Base-by-base conservation (phyloP, 495 filamentous ascomycete genomes). In the Patellaria atrata region DNA sequence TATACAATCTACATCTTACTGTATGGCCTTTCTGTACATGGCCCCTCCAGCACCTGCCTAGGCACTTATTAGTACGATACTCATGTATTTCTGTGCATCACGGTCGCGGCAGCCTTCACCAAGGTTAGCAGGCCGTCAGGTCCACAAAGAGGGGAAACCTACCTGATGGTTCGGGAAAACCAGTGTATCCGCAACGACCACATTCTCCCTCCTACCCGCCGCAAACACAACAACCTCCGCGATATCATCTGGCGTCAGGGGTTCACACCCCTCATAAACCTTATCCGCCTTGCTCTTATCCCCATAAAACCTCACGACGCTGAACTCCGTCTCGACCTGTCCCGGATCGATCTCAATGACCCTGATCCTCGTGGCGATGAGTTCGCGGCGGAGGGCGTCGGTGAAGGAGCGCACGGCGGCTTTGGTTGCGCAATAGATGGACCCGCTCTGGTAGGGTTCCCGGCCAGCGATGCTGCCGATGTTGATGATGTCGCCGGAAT, bases 271-370 rank as follows among this genome's bases (percentile, higher is more conserved):
- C 36, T 77, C 72, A 60, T 97, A 97, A 40, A 94, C 84, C 16
- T 82, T 80, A 64, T 93, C 80, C n/a, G 89, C 89, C 66, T 92
- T 94, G 17, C 64, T 50, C 64, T 91, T 87, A 55, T 97, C 89
- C 8, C 89, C 89, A 40, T 83, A 73, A 53, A 89, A 97, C 28
- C 89, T 71, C 27, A 97, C 86, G 23, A 96, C 64, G 1, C 82
- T 91, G 59, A 97, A 97, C 58, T 97, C 86, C 72, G 89, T 97
- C 68, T 96, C 86, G 30, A 97, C 89, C 60, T 94, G 89, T 25
- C 89, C 89, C 5, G 89, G 89, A 50, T 94, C 89, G 40, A 97
- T 65, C 61, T 89, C 85, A 39, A 94, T 87, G 31, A 97, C 66
- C 15, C 89, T 61, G 31, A 97, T 87, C 27, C 86, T 65, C 4